Evolutionary conservation across 2,329 filamentous ascomycete genomes (phyloP).

Genomic region (Penicillium sp.): DNA sequence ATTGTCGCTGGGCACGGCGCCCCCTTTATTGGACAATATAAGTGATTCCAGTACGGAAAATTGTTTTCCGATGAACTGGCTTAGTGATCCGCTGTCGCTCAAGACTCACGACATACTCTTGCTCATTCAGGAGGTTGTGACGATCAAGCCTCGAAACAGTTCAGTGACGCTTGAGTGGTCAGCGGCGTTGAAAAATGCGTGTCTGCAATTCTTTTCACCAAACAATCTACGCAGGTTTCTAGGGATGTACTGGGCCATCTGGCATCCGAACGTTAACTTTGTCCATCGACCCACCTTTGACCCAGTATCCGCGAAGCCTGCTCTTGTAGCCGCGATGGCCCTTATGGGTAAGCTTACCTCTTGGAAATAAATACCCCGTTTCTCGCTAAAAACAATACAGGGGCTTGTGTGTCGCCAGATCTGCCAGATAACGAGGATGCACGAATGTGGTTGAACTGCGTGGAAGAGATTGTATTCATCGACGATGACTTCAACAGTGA

Average conservation of each 20-base stretch:
- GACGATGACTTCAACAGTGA: conserved; percentile 39
- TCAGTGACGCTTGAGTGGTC: conserved; percentile 37
- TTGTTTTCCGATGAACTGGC: conserved; percentile 16
- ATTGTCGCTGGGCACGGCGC: not conserved
- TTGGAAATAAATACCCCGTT: too few species aligned
- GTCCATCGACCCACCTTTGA: conserved; percentile 39
- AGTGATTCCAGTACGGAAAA: conserved; percentile 2
- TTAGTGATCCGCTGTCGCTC: conserved; percentile 35
- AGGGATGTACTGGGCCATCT: conserved; percentile 38
- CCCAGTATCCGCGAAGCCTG: conserved; percentile 26
- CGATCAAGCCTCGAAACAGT: conserved; percentile 36
- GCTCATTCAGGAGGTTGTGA: conserved; percentile 35
- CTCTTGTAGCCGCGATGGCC: conserved; percentile 37
- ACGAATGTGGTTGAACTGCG: conserved; percentile 38
- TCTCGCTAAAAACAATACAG: not conserved
- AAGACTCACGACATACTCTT: conserved; percentile 39
- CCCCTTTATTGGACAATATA: conserved; percentile 3
- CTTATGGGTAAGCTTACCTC: conserved; percentile 27
- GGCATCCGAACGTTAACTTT: conserved; percentile 40
- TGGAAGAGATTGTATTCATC: conserved; percentile 40
- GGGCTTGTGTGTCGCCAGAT: conserved; percentile 32
- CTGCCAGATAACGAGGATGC: conserved; percentile 31
- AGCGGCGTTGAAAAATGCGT: conserved; percentile 27
- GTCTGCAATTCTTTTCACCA: conserved; percentile 23
- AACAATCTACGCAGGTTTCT: conserved; percentile 31